phyloP scores from a whole-genome alignment of 2,329 filamentous ascomycete species.

The Aureobasidium sp. region DNA sequence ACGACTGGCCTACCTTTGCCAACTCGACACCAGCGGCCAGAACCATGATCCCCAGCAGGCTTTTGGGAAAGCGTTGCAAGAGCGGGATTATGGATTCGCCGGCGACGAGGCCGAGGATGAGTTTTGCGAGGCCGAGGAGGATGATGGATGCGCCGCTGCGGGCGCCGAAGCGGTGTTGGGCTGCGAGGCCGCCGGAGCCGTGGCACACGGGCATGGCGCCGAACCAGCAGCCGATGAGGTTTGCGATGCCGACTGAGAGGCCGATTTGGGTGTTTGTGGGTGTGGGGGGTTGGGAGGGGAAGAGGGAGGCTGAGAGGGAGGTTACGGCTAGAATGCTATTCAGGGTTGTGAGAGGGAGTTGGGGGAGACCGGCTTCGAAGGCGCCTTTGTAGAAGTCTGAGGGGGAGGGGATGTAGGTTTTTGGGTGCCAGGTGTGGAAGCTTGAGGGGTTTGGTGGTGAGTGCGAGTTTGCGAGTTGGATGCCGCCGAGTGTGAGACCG shows the following conservation, averaged over 20 bases:
- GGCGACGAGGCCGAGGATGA: constrained; percentile 65
- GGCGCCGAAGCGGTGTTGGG: constrained; percentile 84
- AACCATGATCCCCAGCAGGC: constrained; percentile 78
- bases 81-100: constrained; percentile 65
- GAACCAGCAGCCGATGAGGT: constrained; percentile 79
- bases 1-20: constrained; percentile 70
- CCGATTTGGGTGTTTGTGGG: constrained; percentile 71
- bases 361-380: constrained; percentile 64
- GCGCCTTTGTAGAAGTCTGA: constrained; percentile 45
- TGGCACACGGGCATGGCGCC: constrained; percentile 95
- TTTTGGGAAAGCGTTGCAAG: constrained; percentile 63
- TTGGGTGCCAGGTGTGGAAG: constrained; percentile 50
- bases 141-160: constrained; percentile 78
- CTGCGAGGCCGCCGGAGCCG: constrained; percentile 81
- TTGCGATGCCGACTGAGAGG: constrained; percentile 73
- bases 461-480: constrained; percentile 28
- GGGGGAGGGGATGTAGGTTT: constrained; percentile 37
- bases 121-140: constrained; percentile 65
- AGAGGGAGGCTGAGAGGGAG: constrained; percentile 66
- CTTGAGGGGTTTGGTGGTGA: constrained; percentile 27
- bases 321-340: constrained; percentile 88
- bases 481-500: constrained; percentile 57
- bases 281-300: constrained; percentile 38
- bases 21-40: constrained; percentile 82
- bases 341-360: constrained; percentile 81